Percentiles rank a stretch among this genome's conserved stretches.
phyloP scores from a whole-genome alignment of 306 rosid genomes.

The Crataegus laevigata region DNA sequence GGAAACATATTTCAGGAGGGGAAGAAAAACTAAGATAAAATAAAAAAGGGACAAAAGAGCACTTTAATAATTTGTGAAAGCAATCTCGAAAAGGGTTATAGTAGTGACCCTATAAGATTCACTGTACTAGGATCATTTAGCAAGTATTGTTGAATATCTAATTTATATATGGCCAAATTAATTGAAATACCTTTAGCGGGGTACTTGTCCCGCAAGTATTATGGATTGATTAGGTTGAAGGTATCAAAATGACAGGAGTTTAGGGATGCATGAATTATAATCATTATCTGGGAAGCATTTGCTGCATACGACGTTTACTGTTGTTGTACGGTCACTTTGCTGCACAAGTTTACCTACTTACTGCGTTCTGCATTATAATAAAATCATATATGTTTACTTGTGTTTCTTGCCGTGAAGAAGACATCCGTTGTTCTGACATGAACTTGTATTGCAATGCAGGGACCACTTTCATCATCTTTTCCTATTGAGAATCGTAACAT shows the following conservation, averaged over 20 bases:
- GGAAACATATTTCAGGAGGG: background rate
- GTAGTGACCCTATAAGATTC: background rate
- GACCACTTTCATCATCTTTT: constrained; percentile 68
- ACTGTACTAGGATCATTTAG: background rate
- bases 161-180: background rate
- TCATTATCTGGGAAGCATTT: background rate
- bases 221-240: background rate
- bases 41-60: background rate
- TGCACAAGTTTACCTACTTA: background rate
- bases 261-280: background rate
- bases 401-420: background rate
- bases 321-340: background rate
- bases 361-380: background rate
- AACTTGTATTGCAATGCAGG: constrained; percentile 42
- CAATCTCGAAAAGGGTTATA: background rate
- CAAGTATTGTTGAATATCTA: background rate
- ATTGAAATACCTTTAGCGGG: background rate
- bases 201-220: background rate
- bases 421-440: background rate
- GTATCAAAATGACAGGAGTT: background rate
- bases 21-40: background rate
- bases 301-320: background rate
- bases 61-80: background rate
- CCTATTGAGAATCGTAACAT: constrained; percentile 72
- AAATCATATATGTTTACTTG: background rate